Conservation (phyloP, 2,329 filamentous ascomycete species). For the Paraphaeosphaeria sporulosa region DNA sequence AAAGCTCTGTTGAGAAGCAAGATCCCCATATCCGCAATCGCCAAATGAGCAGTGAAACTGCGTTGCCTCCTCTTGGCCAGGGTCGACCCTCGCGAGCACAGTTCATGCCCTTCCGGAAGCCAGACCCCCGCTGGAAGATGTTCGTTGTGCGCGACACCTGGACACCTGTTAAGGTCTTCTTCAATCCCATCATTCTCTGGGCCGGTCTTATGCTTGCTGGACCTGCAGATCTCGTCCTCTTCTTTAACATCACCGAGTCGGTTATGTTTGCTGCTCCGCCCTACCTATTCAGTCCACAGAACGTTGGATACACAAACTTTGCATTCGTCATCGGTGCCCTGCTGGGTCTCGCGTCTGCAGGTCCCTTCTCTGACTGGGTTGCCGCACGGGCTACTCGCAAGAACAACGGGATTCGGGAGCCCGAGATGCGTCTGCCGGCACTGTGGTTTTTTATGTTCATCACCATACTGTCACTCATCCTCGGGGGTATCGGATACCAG, state of each 20-base stretch:
- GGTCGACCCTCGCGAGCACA: slow-evolving; percentile 51
- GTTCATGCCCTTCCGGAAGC: slow-evolving; percentile 47
- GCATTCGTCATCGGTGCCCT: slow-evolving; percentile 58
- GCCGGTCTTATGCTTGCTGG: slow-evolving; percentile 45
- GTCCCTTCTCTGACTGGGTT: slow-evolving; percentile 65
- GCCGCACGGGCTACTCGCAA: slow-evolving; percentile 60
- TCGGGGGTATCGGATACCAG: slow-evolving; percentile 60
- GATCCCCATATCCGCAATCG: slow-evolving; percentile 12
- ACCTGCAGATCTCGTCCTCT: slow-evolving; percentile 54
- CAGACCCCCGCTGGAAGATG: slow-evolving; percentile 50
- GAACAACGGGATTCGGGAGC: slow-evolving; percentile 64
- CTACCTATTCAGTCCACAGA: slow-evolving; percentile 54
- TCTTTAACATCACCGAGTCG: slow-evolving; percentile 61
- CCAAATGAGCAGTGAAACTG: slow-evolving; percentile 16
- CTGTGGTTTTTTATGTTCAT: slow-evolving; percentile 58
- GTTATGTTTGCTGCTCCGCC: slow-evolving; percentile 55
- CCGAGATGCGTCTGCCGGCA: slow-evolving; percentile 63
- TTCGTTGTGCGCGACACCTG: slow-evolving; percentile 52
- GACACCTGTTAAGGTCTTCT: slow-evolving; percentile 53
- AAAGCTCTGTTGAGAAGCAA: slow-evolving; percentile 39
- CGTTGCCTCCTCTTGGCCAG: slow-evolving; percentile 30
- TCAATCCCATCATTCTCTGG: slow-evolving; percentile 55
- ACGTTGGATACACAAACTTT: slow-evolving; percentile 60
- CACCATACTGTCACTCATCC: slow-evolving; percentile 56
- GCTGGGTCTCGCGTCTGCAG: slow-evolving; percentile 63